Conservation (phyloP, 495 filamentous ascomycete species). For the Aspergillus sclerotiicarbonarius region DNA sequence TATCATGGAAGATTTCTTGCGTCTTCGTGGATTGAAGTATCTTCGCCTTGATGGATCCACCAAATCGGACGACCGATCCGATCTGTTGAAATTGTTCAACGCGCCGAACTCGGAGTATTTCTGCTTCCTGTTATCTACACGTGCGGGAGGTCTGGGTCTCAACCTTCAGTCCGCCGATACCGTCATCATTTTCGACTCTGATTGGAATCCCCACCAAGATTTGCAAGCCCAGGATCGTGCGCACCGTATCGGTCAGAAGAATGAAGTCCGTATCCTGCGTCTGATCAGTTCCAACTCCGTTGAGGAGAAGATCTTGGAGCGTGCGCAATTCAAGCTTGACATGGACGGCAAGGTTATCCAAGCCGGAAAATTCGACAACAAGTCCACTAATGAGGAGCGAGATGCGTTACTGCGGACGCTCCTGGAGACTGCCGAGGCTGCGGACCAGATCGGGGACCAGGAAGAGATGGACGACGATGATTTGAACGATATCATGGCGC, state of each 20-base stretch:
- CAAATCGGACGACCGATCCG: slow-evolving; percentile 95
- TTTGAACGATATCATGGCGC: slow-evolving; percentile 81
- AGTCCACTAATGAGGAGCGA: slow-evolving; percentile 96
- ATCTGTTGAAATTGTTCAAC: slow-evolving; percentile 86
- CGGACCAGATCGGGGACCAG: slow-evolving; percentile 77
- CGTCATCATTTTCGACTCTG: slow-evolving; percentile 98
- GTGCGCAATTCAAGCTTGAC: slow-evolving; percentile 95
- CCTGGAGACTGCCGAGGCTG: slow-evolving; percentile 82
- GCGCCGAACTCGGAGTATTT: slow-evolving; percentile 87
- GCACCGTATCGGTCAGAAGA: slow-evolving; percentile 99
- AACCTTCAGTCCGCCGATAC: slow-evolving; percentile 98
- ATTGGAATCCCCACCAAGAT: slow-evolving; percentile 99
- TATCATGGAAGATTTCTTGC: slow-evolving; percentile 98
- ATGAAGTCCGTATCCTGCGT: slow-evolving; percentile 93
- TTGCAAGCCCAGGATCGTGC: slow-evolving; percentile 98
- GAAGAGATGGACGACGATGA: slow-evolving; percentile 97
- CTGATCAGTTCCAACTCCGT: slow-evolving; percentile 96
- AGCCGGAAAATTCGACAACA: slow-evolving; percentile 98
- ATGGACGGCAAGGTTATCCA: slow-evolving; percentile 99
- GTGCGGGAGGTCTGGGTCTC: slow-evolving; percentile 94
- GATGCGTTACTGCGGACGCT: slow-evolving; percentile 92
- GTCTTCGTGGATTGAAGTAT: slow-evolving; percentile 76
- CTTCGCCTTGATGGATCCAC: slow-evolving; percentile 93
- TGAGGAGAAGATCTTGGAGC: slow-evolving; percentile 97
- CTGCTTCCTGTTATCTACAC: slow-evolving; percentile 97